Evolutionary conservation across 306 rosid genomes (phyloP).

Genomic region (Potentilla sterilis): DNA sequence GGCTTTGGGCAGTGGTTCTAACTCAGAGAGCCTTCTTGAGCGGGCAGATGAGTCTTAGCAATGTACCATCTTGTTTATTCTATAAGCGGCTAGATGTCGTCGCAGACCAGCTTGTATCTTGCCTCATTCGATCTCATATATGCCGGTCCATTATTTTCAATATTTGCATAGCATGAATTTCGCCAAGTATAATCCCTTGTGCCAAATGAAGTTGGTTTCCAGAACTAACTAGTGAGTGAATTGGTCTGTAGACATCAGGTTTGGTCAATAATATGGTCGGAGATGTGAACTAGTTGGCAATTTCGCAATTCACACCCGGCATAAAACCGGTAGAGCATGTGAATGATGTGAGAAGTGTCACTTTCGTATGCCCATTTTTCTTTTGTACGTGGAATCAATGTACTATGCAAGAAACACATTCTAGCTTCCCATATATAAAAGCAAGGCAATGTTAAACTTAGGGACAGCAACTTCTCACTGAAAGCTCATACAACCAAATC

Average conservation of each 20-base stretch:
- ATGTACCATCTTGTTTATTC: not conserved
- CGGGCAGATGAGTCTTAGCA: constrained; percentile 29
- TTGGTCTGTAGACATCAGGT: not conserved
- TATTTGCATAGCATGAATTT: not conserved
- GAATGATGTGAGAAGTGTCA: not conserved
- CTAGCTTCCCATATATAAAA: not conserved
- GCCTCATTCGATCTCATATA: not conserved
- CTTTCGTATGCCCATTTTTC: not conserved
- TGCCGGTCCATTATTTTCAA: not conserved
- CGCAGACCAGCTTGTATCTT: not conserved
- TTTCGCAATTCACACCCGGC: not conserved
- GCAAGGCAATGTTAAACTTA: not conserved
- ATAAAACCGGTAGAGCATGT: not conserved
- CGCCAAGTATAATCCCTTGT: not conserved
- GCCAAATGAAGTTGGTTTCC: not conserved
- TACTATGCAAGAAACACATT: not conserved
- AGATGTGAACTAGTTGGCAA: constrained; percentile 1
- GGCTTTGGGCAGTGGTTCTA: constrained; percentile 56
- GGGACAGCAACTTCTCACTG: not conserved
- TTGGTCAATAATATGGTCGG: not conserved
- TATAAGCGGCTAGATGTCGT: not conserved
- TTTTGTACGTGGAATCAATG: not conserved
- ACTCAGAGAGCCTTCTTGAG: constrained; percentile 54
- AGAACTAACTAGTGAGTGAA: not conserved
- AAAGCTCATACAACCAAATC: not conserved